Conservation (phyloP, 176 grass and related monocot species). For the Musa troglodytarum region DNA sequence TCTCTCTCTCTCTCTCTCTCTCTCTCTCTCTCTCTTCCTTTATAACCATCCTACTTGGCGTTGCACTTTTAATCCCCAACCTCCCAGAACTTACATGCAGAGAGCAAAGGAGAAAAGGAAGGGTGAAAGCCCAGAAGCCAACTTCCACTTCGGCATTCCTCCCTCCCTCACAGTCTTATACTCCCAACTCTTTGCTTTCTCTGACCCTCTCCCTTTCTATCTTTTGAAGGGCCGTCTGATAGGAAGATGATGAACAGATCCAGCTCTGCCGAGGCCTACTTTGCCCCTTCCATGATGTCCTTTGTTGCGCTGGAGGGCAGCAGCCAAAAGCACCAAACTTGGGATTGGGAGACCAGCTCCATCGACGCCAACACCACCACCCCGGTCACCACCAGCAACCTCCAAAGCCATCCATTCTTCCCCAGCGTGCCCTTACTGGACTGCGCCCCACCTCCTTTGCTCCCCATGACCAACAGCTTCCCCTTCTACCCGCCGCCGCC, state of each 20-base stretch:
- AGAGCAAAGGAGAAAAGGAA: neutral
- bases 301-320: neutral
- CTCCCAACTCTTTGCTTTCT: neutral
- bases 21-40: too few species aligned
- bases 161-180: too few species aligned
- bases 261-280: conserved; percentile 1
- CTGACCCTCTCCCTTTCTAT: neutral
- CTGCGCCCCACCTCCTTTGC: conserved; percentile 27
- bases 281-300: conserved; percentile 18
- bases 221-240: neutral
- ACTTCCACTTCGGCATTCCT: too few species aligned
- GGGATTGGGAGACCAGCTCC: conserved; percentile 14
- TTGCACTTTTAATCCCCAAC: neutral
- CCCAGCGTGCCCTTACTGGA: conserved; percentile 35
- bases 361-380: neutral
- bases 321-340: neutral
- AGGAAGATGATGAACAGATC: conserved; percentile 20
- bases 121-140: too few species aligned
- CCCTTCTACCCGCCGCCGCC: neutral
- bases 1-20: neutral
- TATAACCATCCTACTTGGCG: neutral
- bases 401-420: conserved; percentile 26
- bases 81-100: neutral
- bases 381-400: conserved; percentile 31
- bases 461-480: neutral